phyloP scores from a whole-genome alignment of 306 rosid species.

The Medicago truncatula region MtrunA17r5.0-ANR NC_053048.1:8972001-8972500 shows the following conservation, averaged over 20 bases:
- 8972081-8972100: conserved; percentile 34
- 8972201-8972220: no score
- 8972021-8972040: conserved; percentile 29
- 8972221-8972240: no score
- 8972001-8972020: background rate
- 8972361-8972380: conserved; percentile 3
- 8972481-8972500: background rate
- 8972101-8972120: conserved; percentile 23
- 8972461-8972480: conserved; percentile 34
- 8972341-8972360: conserved; percentile 21
- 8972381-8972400: no score
- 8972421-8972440: no score
- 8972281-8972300: no score
- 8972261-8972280: no score
- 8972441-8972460: conserved; percentile 16
- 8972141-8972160: background rate
- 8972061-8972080: conserved; percentile 33
- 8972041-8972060: conserved; percentile 20
- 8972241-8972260: no score
- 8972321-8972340: conserved; percentile 1
- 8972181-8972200: conserved; percentile 35
- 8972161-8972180: conserved; percentile 30
- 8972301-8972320: no score
- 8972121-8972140: no score
- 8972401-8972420: no score